phyloP scores from a whole-genome alignment of 768 basidiomycete genomes.

The Hygrophorus russula region DNA sequence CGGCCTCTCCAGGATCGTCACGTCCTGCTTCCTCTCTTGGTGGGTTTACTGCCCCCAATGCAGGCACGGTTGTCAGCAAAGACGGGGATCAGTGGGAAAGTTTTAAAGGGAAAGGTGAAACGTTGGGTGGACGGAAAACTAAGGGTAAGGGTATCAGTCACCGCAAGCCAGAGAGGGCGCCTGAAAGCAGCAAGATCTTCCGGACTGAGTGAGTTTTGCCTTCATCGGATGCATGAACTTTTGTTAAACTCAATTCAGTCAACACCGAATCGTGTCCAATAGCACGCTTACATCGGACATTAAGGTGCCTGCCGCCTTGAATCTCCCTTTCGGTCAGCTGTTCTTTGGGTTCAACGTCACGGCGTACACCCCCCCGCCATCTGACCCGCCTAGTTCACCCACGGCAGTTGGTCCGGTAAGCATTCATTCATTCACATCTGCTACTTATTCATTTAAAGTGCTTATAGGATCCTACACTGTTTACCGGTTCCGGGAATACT shows the following conservation, averaged over 20 bases:
- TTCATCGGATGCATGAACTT: slow-evolving; percentile 5
- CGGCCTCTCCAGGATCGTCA: slow-evolving; percentile 77
- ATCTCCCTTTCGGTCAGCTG: slow-evolving; percentile 84
- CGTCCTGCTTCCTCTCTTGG: slow-evolving; percentile 67
- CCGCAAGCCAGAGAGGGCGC: slow-evolving; percentile 69
- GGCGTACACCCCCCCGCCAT: slow-evolving; percentile 46
- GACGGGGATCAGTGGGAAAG: slow-evolving; percentile 85
- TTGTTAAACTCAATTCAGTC: slow-evolving; percentile 31
- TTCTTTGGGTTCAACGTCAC: slow-evolving; percentile 92
- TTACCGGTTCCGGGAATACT: slow-evolving; percentile 57
- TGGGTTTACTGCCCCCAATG: slow-evolving; percentile 44
- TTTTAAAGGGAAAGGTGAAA: slow-evolving; percentile 94
- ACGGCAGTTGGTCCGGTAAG: slow-evolving; percentile 20
- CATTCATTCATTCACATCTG: not conserved
- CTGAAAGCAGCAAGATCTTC: slow-evolving; percentile 78
- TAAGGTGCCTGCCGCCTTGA: slow-evolving; percentile 82
- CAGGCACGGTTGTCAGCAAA: slow-evolving; percentile 51
- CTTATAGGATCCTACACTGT: slow-evolving; percentile 32
- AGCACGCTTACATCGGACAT: slow-evolving; percentile 59
- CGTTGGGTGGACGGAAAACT: slow-evolving; percentile 80
- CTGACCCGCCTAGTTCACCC: slow-evolving; percentile 18
- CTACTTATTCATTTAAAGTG: slow-evolving; percentile 3
- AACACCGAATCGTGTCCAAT: slow-evolving; percentile 76
- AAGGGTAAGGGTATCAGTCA: slow-evolving; percentile 90
- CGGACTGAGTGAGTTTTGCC: slow-evolving; percentile 70